Evolutionary conservation across 2,329 filamentous ascomycete genomes (phyloP).

Genomic region (Cryphonectria japonica): DNA sequence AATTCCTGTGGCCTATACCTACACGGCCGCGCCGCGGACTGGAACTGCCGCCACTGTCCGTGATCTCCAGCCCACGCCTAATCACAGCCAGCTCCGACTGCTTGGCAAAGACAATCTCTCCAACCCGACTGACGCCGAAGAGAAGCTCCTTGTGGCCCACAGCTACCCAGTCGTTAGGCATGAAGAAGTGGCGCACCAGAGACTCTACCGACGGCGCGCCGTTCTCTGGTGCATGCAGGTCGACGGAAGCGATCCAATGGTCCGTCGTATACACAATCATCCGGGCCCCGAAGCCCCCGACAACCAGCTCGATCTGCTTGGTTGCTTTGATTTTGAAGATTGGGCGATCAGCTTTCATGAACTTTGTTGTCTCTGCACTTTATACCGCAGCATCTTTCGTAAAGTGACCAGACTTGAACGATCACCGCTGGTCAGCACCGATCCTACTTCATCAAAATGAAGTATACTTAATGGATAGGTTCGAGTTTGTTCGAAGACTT

Average conservation of each 20-base stretch:
- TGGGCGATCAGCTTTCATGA: not conserved
- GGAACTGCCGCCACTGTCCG: slow-evolving; percentile 27
- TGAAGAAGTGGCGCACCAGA: slow-evolving; percentile 32
- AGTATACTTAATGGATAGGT: slow-evolving; percentile 24
- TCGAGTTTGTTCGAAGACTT: slow-evolving; percentile 29
- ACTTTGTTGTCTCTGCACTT: not conserved
- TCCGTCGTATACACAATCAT: slow-evolving; percentile 24
- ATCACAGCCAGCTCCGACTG: slow-evolving; percentile 31
- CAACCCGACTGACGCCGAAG: slow-evolving; percentile 22
- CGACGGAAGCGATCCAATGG: slow-evolving; percentile 21
- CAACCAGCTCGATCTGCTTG: slow-evolving; percentile 70
- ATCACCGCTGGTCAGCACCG: slow-evolving; percentile 30
- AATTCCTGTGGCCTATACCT: not conserved
- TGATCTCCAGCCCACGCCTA: slow-evolving; percentile 31
- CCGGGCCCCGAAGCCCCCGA: slow-evolving; percentile 63
- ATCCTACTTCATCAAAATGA: slow-evolving; percentile 29
- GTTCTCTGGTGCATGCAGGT: slow-evolving; percentile 8
- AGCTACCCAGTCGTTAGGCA: slow-evolving; percentile 33
- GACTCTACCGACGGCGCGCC: not conserved
- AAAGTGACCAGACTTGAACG: slow-evolving; percentile 21
- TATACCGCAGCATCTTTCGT: slow-evolving; percentile 22
- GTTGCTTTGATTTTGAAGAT: not conserved
- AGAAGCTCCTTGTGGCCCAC: slow-evolving; percentile 18
- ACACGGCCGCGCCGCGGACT: slow-evolving; percentile 21
- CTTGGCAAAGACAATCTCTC: slow-evolving; percentile 30